Evolutionary conservation across 1,284 basidiomycete genomes (phyloP), one percentile per base, ranked within the genome.

Genomic region (Pseudozyma hubeiensis): DNA sequence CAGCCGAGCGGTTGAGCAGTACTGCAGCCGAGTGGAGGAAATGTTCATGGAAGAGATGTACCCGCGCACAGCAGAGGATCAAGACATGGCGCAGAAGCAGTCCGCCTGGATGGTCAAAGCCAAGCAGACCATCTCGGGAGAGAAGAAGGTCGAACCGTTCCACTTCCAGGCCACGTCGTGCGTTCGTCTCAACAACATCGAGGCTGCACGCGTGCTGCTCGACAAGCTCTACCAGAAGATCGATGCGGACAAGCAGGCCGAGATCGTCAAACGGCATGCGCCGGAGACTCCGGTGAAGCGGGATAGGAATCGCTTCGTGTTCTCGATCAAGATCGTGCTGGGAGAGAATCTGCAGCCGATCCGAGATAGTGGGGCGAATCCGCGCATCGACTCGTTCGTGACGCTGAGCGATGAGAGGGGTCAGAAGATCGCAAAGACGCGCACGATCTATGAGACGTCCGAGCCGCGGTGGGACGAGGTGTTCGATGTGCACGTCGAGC

Each of bases 151-250:
- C 50, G 92, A 93, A 79, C 92, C 93, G 7, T 99, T 97, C 88
- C 93, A 95, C 80, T 98, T 99, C 86, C 91, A 90, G 56, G 88
- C 94, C 0, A 64, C 41, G 14, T 94, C 93, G 0, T 98, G 96
- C 81, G 93, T 99, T 80, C 98, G 97, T 86, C 88, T 99, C 49
- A 99, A 99, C 87, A 98, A 99, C 83, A 91, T 99, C 71, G 94
- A 97, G 79, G 91, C 93, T 2, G 94, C 95, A 1, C 89, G 95
- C 11, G 90, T 90, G 62, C 88, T 97, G 55, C 88, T 99, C 57
- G 97, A 99, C 84, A 92, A 91, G 78, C 91, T 99, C 87, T 99
- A 98, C 85, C 90, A 89, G 54, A 91, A 93, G 75, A 91, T 97
- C 87, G 89, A 96, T 64, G 94, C 92, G 0, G 97, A 99, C 85